phyloP scores from a whole-genome alignment of 1,284 basidiomycete genomes.

The Meira miltonrushii region DNA sequence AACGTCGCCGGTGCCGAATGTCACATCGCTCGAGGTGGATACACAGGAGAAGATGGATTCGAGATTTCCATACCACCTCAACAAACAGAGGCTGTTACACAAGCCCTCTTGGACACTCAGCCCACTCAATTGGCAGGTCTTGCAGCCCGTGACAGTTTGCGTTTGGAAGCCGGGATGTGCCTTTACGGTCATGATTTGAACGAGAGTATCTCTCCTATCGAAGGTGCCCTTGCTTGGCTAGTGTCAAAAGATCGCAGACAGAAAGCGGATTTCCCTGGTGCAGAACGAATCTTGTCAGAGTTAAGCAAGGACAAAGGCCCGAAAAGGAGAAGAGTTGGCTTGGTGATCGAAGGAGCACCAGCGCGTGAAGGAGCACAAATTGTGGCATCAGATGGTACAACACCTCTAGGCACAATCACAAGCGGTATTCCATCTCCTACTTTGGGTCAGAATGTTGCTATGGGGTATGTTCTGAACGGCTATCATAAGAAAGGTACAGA shows the following conservation, averaged over 20 bases:
- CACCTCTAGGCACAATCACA: constrained; percentile 62
- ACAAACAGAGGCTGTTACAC: constrained; percentile 68
- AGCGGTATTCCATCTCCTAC: constrained; percentile 94
- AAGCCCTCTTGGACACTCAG: constrained; percentile 62
- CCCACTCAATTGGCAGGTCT: constrained; percentile 79
- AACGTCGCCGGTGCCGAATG: constrained; percentile 63
- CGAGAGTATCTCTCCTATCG: constrained; percentile 77
- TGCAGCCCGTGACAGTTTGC: constrained; percentile 84
- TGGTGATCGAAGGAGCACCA: constrained; percentile 73
- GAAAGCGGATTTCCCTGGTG: constrained; percentile 70
- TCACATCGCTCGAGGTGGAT: constrained; percentile 92
- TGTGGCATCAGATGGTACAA: constrained; percentile 60
- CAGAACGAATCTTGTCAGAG: constrained; percentile 70
- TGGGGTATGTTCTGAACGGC: constrained; percentile 77
- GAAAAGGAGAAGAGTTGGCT: constrained; percentile 71
- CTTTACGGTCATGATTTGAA: constrained; percentile 90
- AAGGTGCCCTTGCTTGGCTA: constrained; percentile 81
- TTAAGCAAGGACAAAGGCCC: constrained; percentile 64
- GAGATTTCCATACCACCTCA: constrained; percentile 88
- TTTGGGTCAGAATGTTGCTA: constrained; percentile 84
- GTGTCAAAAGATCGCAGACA: constrained; percentile 81
- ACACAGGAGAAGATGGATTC: constrained; percentile 98
- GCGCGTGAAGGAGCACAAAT: constrained; percentile 83
- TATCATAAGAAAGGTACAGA: constrained; percentile 86
- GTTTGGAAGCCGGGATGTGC: constrained; percentile 97